Conservation (phyloP, 2,329 filamentous ascomycete species). For the Coccinonectria pachysandricola region DNA sequence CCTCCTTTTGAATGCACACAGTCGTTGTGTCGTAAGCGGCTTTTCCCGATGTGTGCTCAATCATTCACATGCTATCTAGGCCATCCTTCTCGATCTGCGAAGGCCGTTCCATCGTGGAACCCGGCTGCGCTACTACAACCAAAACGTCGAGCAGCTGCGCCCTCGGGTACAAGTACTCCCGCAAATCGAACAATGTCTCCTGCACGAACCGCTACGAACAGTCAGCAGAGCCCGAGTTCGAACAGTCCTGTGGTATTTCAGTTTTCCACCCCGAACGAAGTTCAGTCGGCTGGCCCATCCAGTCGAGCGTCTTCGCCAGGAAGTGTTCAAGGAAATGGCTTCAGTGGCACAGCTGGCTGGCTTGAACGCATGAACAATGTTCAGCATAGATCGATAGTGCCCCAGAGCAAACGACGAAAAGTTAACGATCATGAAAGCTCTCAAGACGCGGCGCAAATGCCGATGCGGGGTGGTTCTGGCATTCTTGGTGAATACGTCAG, state of each 20-base stretch:
- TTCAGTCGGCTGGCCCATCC: slow-evolving; percentile 23
- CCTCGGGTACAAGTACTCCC: slow-evolving; percentile 17
- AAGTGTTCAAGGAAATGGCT: slow-evolving; percentile 12
- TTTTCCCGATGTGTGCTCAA: too few relatives aligned
- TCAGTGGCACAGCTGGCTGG: slow-evolving; percentile 44
- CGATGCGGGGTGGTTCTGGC: slow-evolving; percentile 35
- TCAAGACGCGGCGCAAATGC: slow-evolving; percentile 26
- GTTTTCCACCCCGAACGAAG: slow-evolving; percentile 28
- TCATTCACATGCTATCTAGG: slow-evolving; percentile 14
- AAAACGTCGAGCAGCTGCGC: slow-evolving; percentile 20
- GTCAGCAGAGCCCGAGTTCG: slow-evolving; percentile 15
- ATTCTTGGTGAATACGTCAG: slow-evolving; percentile 58
- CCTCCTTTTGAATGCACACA: too few relatives aligned
- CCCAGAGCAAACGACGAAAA: slow-evolving; percentile 58
- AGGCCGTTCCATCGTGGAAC: slow-evolving; percentile 28
- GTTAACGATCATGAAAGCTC: slow-evolving; percentile 34
- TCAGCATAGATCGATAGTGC: slow-evolving; percentile 48
- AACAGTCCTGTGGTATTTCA: slow-evolving; percentile 31
- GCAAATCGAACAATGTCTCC: slow-evolving; percentile 15
- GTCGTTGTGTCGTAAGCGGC: too few relatives aligned
- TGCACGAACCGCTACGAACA: slow-evolving; percentile 11
- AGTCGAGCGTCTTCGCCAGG: slow-evolving; percentile 25
- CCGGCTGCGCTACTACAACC: slow-evolving; percentile 31
- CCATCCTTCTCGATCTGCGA: slow-evolving; percentile 18
- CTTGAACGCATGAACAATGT: slow-evolving; percentile 71